Conservation (phyloP, 805 yeast species). For the Lipomyces chichibuensis region DNA sequence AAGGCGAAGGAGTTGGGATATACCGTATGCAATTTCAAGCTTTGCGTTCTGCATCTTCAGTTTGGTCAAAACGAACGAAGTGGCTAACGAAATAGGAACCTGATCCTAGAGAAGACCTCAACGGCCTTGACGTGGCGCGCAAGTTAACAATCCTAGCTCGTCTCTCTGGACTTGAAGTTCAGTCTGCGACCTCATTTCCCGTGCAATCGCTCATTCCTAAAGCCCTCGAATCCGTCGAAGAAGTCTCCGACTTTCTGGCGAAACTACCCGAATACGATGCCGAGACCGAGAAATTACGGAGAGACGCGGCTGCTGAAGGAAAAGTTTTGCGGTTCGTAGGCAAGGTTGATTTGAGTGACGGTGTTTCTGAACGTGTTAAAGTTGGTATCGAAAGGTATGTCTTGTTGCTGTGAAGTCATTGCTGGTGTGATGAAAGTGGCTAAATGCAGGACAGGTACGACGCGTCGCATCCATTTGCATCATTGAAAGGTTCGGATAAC, state of each 20-base stretch:
- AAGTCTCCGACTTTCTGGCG: constrained; percentile 56
- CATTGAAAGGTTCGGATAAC: constrained; percentile 94
- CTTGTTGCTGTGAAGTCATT: background rate
- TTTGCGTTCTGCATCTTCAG: background rate
- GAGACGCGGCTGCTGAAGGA: constrained; percentile 76
- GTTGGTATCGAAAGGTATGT: constrained; percentile 73
- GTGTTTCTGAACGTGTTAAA: constrained; percentile 56
- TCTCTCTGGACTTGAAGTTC: constrained; percentile 81
- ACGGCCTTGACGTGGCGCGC: constrained; percentile 98
- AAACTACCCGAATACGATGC: constrained; percentile 82
- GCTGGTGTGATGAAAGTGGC: background rate
- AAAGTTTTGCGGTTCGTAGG: constrained; percentile 95
- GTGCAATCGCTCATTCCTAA: constrained; percentile 92
- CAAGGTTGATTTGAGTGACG: constrained; percentile 64
- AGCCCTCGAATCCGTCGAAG: constrained; percentile 68
- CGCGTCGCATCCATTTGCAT: constrained; percentile 90
- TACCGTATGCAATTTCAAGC: constrained; percentile 49
- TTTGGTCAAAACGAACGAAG: background rate
- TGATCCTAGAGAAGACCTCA: constrained; percentile 98
- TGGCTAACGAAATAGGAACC: constrained; percentile 61
- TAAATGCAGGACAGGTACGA: constrained; percentile 55
- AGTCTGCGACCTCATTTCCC: constrained; percentile 89
- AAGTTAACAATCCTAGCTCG: constrained; percentile 96
- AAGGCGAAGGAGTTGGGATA: constrained; percentile 90
- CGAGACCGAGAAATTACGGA: constrained; percentile 75